These are phyloP conservation scores for Macrolepiota albuminosa DNA, from an alignment of 768 basidiomycete species.

Conservation along the genomic window DNA sequence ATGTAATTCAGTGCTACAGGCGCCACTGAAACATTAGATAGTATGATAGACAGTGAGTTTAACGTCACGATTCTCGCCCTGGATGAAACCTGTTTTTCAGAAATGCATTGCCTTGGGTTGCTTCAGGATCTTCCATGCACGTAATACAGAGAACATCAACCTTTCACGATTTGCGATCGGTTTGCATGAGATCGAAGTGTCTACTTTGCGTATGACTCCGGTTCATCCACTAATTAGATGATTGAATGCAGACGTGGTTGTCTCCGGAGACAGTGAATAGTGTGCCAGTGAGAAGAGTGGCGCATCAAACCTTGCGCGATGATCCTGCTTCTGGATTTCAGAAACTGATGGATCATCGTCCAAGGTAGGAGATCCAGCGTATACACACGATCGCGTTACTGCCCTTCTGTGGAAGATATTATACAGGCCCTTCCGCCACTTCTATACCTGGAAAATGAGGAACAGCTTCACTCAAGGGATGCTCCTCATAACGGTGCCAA, in stretches of 20 bases:
- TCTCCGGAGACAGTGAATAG: slow-evolving; percentile 20
- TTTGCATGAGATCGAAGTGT: slow-evolving; percentile 23
- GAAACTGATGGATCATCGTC: neutral
- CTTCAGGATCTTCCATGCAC: slow-evolving; percentile 23
- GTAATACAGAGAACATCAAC: too few species aligned
- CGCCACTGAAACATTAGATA: too few species aligned
- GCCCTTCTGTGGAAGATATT: slow-evolving; percentile 24
- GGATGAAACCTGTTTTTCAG: neutral
- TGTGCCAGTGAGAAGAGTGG: slow-evolving; percentile 20
- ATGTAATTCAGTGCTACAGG: too few species aligned
- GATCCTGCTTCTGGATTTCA: slow-evolving; percentile 17
- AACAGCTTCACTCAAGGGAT: slow-evolving; percentile 19
- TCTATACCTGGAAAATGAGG: slow-evolving; percentile 19
- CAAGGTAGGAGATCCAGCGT: slow-evolving; percentile 14
- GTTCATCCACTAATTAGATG: slow-evolving; percentile 18
- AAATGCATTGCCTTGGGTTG: slow-evolving; percentile 17
- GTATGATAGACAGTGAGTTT: too few species aligned
- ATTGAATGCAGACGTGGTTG: slow-evolving; percentile 13
- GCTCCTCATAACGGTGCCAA: slow-evolving; percentile 29
- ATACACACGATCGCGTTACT: neutral
- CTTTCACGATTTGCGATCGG: neutral
- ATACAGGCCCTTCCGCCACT: slow-evolving; percentile 8
- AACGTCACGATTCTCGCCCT: too few species aligned
- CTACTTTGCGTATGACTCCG: slow-evolving; percentile 25
- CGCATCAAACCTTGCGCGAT: slow-evolving; percentile 15